phyloP scores from a whole-genome alignment of 495 filamentous ascomycete genomes.

The Penicillium verhagenii region DNA sequence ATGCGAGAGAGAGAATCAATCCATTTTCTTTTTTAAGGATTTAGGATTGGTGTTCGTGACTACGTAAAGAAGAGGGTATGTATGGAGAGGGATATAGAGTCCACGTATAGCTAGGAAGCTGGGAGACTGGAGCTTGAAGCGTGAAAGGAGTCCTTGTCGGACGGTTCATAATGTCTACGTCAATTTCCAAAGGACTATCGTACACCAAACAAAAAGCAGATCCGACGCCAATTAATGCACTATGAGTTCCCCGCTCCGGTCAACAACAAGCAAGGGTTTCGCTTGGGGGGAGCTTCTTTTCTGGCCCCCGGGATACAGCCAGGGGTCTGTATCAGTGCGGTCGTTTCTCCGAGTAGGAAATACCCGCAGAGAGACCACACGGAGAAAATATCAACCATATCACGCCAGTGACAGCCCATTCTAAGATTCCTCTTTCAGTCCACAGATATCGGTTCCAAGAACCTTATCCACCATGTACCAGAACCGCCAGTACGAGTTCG shows the following conservation, averaged over 20 bases:
- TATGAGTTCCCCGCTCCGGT: background rate
- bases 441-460: slow-evolving; percentile 50
- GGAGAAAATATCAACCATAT: no score
- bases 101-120: no score
- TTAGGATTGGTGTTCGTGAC: background rate
- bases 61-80: background rate
- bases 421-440: slow-evolving; percentile 48
- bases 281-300: background rate
- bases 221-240: slow-evolving; percentile 16
- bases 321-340: background rate
- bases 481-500: slow-evolving; percentile 74
- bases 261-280: background rate
- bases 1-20: background rate
- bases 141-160: background rate
- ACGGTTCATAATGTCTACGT: slow-evolving; percentile 21
- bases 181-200: slow-evolving; percentile 18
- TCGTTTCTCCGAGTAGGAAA: no score
- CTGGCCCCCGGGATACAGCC: background rate
- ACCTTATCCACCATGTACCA: slow-evolving; percentile 49
- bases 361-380: background rate
- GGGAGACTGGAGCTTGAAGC: background rate
- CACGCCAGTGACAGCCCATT: background rate
- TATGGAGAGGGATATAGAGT: background rate
- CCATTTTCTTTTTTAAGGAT: background rate
- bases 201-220: slow-evolving; percentile 16